Base-by-base conservation (phyloP, 306 rosid genomes). In the Gillenia trifoliata region DNA sequence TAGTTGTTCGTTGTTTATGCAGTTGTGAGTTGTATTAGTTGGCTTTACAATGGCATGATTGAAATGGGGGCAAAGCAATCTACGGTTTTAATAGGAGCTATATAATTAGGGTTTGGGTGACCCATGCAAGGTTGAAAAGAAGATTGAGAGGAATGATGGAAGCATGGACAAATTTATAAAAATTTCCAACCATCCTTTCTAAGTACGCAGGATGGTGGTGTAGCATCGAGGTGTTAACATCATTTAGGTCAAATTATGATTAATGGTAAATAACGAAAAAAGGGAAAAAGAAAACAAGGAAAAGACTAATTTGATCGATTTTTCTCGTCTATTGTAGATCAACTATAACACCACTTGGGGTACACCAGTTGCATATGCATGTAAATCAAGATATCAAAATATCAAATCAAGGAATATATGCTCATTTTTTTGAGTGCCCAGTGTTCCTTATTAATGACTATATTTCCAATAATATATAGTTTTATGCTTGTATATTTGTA, bases 61-160 rank as follows among this genome's bases (percentile, higher is more conserved):
- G 68, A 78, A 26, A 81, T 76, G 56, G 80, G 85, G 86, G 77
- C 83, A 81, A 83, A 88, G 81, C 62, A 84, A 83, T 81, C 68
- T 79, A 82, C 71, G 71, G 81, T 82, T 79, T 79, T 82, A 86
- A 82, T 80, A 77, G 84, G 67, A 77, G 79, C 83, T 68, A 79
- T 52, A 6, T 16, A 2, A 4, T 2, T 57, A 26, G 38, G 66
- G 57, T 20, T 17, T 57, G 81, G 81, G 85, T 7, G 78, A 74
- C 82, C 81, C 88, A 52, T 50, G 22, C 60, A 52, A 5, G 64
- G 66, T 75, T 85, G 72, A 76, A 79, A 78, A 75, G 19, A 74
- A 78, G 69, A 81, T 52, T 40, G 56, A 73, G 64, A 77, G 47
- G 29, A 73, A 85, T 83, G 84, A 86, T 90, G 89, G 77, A 73